Evolutionary conservation across 1,139 yeast species (phyloP), one percentile per base, ranked within the genome.

Genomic region (Kazachstania sp.): DNA sequence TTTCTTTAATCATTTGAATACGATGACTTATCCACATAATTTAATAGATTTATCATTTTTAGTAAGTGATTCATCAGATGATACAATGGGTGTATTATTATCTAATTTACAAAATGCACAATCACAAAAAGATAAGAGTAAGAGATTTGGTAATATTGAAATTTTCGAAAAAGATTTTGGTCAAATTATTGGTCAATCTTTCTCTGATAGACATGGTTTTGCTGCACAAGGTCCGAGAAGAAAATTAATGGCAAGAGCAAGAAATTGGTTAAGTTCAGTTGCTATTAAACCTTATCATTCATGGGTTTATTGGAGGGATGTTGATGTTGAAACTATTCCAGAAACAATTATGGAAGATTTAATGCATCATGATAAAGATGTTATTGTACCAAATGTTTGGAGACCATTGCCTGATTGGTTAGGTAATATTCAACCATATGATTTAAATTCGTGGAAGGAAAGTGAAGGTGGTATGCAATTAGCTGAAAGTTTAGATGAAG

Each of bases 361-460:
- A 51, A 81, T 81, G 86, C 73, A 72, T 51, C 84, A 79, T 58
- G 72, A 77, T 57, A 74, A 71, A 59, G 86, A 81, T 54, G 83
- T 81, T 38, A 79, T 80, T 16, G 78, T 86, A 23, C 95, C 95
- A 23, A 86, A 86, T 60, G 94, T 86, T 43, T 86, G 95, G 95
- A 75, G 95, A 57, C 95, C 95, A 1, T 70, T 86, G 52, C 95
- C 95, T 1, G 92, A 83, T 64, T 86, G 92, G 90, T 73, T 86
- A 49, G 94, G 94, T 7, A 81, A 81, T 61, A 90, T 85, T 61
- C 95, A 86, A 65, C 95, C 95, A 1, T 86, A 86, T 61, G 95
- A 86, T 69, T 74, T 86, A 63, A 86, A 86, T 68, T 84, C 95
- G 34, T 86, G 95, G 95, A 87, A 83, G 60, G 95, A 86, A 66